Conservation (phyloP, 345 rosid genomes). For the Eucalyptus leucophloia region DNA sequence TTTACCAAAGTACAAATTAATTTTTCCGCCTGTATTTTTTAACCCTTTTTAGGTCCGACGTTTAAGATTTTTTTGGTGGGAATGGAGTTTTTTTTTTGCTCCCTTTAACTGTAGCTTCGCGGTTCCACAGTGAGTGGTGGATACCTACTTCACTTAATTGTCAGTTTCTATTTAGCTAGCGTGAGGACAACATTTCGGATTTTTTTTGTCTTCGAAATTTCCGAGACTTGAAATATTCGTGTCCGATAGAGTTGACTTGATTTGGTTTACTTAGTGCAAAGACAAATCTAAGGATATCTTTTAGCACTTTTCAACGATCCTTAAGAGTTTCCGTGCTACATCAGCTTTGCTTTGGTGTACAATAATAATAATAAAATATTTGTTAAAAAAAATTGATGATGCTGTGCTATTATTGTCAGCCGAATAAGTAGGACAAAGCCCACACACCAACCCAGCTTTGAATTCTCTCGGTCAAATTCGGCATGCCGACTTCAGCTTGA, state of each 20-base stretch:
- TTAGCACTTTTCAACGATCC: neutral
- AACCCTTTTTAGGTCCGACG: neutral
- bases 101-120: neutral
- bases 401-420: neutral
- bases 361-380: neutral
- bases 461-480: neutral
- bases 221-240: neutral
- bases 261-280: neutral
- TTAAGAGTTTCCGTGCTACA: neutral
- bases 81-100: neutral
- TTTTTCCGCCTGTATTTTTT: accelerated
- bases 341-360: neutral
- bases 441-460: neutral
- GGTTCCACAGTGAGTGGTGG: neutral
- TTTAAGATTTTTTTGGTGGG: neutral
- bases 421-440: neutral
- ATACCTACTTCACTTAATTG: neutral
- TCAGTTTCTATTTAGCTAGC: neutral
- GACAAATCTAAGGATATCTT: neutral
- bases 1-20: no score
- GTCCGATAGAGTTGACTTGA: neutral
- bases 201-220: neutral
- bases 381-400: neutral
- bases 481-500: neutral
- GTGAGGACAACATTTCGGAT: neutral